Conservation (phyloP, 2,329 filamentous ascomycete genomes). For the Arthrobotrys entomopaga region DNA sequence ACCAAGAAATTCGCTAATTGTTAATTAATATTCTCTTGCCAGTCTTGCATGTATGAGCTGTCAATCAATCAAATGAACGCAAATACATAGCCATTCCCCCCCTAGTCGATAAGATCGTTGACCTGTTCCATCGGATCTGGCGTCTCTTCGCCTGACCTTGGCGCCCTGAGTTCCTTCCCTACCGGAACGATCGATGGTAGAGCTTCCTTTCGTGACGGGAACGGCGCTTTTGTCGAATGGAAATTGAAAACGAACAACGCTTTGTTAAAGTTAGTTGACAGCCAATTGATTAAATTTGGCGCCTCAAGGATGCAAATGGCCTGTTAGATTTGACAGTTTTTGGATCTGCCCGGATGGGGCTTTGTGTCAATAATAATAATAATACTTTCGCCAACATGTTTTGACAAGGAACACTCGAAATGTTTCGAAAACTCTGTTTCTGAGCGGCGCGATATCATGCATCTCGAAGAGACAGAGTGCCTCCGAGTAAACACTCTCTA, state of each 20-base stretch:
- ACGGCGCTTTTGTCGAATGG: conserved; percentile 42
- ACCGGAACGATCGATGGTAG: conserved; percentile 10
- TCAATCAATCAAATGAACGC: conserved; percentile 1
- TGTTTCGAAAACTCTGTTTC: neutral
- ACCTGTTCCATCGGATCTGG: conserved; percentile 38
- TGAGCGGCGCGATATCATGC: neutral
- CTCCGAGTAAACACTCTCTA: too few relatives aligned
- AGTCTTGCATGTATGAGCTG: conserved; percentile 19
- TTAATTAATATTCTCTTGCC: too few relatives aligned
- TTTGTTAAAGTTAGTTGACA: conserved; percentile 1
- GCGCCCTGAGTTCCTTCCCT: conserved; percentile 45
- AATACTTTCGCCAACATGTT: neutral
- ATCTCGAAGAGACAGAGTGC: too few relatives aligned
- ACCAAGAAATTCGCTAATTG: too few relatives aligned
- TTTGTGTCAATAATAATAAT: too few relatives aligned
- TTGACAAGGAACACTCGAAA: neutral
- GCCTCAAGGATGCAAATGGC: neutral
- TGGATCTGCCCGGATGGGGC: conserved; percentile 12
- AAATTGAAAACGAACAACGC: conserved; percentile 37
- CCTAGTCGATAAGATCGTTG: conserved; percentile 32
- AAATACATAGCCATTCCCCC: neutral
- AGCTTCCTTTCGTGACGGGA: conserved; percentile 45
- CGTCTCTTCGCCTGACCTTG: conserved; percentile 43
- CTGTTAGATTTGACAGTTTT: neutral
- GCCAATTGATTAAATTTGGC: conserved; percentile 5